Evolutionary conservation across 2,329 filamentous ascomycete genomes (phyloP), one percentile per base, ranked within the genome.

Genomic region (Rutstroemia sp.): DNA sequence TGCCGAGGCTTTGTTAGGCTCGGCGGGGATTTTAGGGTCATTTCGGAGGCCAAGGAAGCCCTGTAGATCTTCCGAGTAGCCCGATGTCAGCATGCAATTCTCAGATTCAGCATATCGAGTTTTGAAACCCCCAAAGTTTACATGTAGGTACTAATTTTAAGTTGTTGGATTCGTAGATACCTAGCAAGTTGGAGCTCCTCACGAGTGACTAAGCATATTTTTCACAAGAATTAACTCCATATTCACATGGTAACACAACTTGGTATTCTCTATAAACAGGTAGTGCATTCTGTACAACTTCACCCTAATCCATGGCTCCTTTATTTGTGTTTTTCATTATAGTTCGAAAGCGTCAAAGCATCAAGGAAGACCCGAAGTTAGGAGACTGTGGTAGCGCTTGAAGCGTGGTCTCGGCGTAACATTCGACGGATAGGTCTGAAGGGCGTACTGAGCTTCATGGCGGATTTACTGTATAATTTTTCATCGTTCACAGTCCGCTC

Each of bases 181-280:
- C 23, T 23, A 23, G 23, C 23, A 23, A 23, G 23, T 5, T 23
- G 23, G 23, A 23, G 23, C 23, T 3, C 23, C 9, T 30, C 27
- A 30, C 8, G 3, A 30, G 8, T 10, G 27, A 30, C 27, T 30
- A 30, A 30, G 27, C 27, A 30, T 8, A 10, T 30, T 30, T 30
- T 3, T 30, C 27, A 3, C 27, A 30, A 30, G 8, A 6, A 30
- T 10, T 30, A 8, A 30, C 27, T 10, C 27, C 27, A 30, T 9
- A 30, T 30, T 30, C 27, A 12, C 8, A 30, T 23, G 23, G 23
- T 10, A 30, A 30, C 27, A 30, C 27, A 9, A 30, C 27, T 30
- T 54, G 52, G 44, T 54, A 54, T 54, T 54, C 30, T 54, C 44
- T 48, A 55, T 55, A 44, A 49, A 42, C 34, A 41, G 21, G 46